Evolutionary conservation across 2,329 filamentous ascomycete species (phyloP).

Genomic region (Venturia pyrina): DNA sequence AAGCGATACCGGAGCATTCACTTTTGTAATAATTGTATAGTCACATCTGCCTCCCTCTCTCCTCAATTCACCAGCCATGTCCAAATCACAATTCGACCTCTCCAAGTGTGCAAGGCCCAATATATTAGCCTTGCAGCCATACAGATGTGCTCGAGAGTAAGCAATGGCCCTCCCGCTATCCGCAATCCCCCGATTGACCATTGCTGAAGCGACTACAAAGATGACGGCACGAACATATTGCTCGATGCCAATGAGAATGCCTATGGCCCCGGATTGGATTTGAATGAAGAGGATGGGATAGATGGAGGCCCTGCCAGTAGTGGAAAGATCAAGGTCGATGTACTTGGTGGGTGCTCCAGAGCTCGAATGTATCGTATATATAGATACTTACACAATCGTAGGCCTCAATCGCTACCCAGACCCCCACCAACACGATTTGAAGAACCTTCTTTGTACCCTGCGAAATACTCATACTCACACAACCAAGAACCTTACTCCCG

Average conservation of each 20-base stretch:
- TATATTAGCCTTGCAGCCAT: constrained; percentile 43
- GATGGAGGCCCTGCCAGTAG: constrained; percentile 27
- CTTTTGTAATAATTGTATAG: neutral
- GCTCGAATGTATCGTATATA: neutral
- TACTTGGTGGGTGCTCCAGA: constrained; percentile 44
- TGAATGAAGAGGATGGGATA: constrained; percentile 39
- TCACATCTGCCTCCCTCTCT: neutral
- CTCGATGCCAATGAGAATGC: constrained; percentile 98
- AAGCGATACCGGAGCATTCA: neutral
- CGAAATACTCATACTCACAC: constrained; percentile 83
- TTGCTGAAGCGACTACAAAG: constrained; percentile 80
- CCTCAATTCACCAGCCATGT: neutral
- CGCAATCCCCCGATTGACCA: neutral
- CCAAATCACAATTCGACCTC: constrained; percentile 33
- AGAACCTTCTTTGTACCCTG: constrained; percentile 74
- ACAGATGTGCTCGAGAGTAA: constrained; percentile 45
- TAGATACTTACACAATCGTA: neutral
- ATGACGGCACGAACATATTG: constrained; percentile 89
- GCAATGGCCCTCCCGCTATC: constrained; percentile 19
- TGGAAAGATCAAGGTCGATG: constrained; percentile 53
- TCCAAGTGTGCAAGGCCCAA: constrained; percentile 42
- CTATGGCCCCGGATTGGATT: constrained; percentile 68
- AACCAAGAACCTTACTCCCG: constrained; percentile 58
- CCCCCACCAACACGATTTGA: constrained; percentile 81
- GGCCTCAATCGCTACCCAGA: constrained; percentile 85